Evolutionary conservation across 2,329 filamentous ascomycete genomes (phyloP), one percentile per base, ranked within the genome.

Genomic region (Knoxdaviesia capensis): DNA sequence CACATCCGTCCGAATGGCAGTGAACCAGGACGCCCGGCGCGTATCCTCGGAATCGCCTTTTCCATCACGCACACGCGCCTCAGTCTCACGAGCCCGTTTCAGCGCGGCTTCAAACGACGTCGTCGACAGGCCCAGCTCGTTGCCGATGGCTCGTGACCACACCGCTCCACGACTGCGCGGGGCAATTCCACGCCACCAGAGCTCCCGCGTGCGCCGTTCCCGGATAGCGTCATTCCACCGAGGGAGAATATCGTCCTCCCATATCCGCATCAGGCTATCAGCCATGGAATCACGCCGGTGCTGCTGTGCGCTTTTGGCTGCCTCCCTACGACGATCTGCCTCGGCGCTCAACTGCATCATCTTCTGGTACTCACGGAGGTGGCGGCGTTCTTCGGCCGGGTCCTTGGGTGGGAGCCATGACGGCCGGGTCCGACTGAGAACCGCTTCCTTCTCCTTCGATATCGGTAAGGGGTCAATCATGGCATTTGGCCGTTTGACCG

Each of bases 371-470:
- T 90, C 77, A 52, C 74, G 86, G 49, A 98, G 56, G 58, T 98
- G 90, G 49, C 78, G 79, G 55, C 74, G 82, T 61, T 98, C 90
- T 58, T 98, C 90, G 42, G 81, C 81, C 2, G 85, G 87, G 49
- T 90, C 77, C 59, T 90, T 90, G 1, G 83, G 83, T 1, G 84
- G 83, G 3, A 90, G 64, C 84, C 84, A 90, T 1, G 80, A 86
- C 0, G 83, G 83, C 34, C 83, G 69, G 2, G 83, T 90, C 11
- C 84, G 69, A 29, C 80, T 85, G 28, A 90, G 64, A 2, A 87
- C 81, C 3, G 82, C 82, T 52, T 88, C 81, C 56, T 90, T 90
- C 59, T 90, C 83, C 56, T 83, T 86, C 38, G 82, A 88, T 31
- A 87, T 75, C 10, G 83, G 83, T 34, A 90, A 63, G 4, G 83